Conservation (phyloP, 2,329 filamentous ascomycete species). For the Aspergillus sp. region DNA sequence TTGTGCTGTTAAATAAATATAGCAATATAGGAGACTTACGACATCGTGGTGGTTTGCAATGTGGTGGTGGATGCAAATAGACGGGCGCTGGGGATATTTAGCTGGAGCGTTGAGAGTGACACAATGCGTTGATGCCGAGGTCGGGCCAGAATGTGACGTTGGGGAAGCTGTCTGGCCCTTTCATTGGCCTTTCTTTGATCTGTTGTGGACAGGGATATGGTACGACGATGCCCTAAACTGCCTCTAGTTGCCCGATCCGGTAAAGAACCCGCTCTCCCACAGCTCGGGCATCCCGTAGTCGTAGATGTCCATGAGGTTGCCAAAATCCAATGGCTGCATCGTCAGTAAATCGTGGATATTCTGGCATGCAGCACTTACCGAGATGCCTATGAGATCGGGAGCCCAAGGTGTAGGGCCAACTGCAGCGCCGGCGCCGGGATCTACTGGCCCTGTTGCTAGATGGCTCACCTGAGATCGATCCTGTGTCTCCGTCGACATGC, state of each 20-base stretch:
- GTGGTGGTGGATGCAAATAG: not conserved
- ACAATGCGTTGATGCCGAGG: not conserved
- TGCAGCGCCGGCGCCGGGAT: conserved; percentile 8
- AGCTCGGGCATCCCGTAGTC: conserved; percentile 17
- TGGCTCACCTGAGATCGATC: not conserved
- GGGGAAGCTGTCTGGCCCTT: not conserved
- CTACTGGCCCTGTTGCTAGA: conserved; percentile 6
- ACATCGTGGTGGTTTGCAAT: too few species aligned
- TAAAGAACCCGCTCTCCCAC: conserved; percentile 20
- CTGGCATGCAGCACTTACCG: conserved; percentile 11
- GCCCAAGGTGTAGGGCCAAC: conserved; percentile 10
- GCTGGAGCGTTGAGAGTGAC: not conserved
- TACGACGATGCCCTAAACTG: not conserved
- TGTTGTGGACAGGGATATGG: too few species aligned
- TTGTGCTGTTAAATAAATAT: not conserved
- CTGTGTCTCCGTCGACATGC: conserved; percentile 9
- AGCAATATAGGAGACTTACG: conserved; percentile 2
- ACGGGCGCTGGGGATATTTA: too few species aligned
- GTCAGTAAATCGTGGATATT: conserved; percentile 6
- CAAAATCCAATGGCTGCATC: conserved; percentile 20
- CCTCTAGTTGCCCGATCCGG: conserved; percentile 1
- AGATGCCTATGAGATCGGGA: conserved; percentile 13
- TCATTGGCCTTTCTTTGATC: not conserved
- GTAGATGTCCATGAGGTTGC: conserved; percentile 19
- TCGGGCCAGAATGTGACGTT: not conserved